Evolutionary conservation across 192 early-diverging fungal species (phyloP), one percentile per base, ranked within the genome.

Genomic region (Rhizoclosmatium sp.): DNA sequence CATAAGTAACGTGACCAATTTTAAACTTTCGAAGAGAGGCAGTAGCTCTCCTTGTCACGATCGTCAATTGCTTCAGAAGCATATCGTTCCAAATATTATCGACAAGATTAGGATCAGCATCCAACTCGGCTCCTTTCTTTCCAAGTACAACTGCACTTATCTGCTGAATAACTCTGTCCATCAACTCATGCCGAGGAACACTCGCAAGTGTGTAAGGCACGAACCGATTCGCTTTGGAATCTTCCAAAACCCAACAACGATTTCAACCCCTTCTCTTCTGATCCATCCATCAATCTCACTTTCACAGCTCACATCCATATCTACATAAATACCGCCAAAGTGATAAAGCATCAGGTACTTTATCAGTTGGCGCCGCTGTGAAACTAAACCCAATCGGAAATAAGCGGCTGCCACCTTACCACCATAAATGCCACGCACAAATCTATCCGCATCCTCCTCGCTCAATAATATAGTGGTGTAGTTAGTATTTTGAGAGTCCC

Each of bases 291-390:
- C 64, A 21, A 65, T 65, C 64, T 16, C 66, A 14, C 16, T 60
- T 21, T 59, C 23, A n/a, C 45, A 44, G 12, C n/a, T 12, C 23
- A 56, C 68, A 41, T 75, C 72, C 72, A 65, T 23, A 41, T 69
- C 72, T 10, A 44, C 42, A 23, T 69, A 69, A 10, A 68, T 31
- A 68, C 72, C 72, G 0, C 72, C 72, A 40, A 67, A 75, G 19
- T 65, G 54, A 39, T 19, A 75, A 16, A 75, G 61, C n/a, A 75
- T 21, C 72, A 75, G 1, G 47, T 71, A 75, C 21, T 19, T 45
- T 14, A 75, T 21, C 9, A 75, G 68, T 59, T 75, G 16, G 16
- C 10, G 39, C 72, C 62, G 10, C 47, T 68, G 54, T 10, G n/a
- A 19, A 16, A n/a, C 66, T 16, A 75, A 40, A 14, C 66, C 66